These are phyloP conservation scores for Larix sibirica DNA, from an alignment of 83 land plant species.

Conservation along the genomic window DNA sequence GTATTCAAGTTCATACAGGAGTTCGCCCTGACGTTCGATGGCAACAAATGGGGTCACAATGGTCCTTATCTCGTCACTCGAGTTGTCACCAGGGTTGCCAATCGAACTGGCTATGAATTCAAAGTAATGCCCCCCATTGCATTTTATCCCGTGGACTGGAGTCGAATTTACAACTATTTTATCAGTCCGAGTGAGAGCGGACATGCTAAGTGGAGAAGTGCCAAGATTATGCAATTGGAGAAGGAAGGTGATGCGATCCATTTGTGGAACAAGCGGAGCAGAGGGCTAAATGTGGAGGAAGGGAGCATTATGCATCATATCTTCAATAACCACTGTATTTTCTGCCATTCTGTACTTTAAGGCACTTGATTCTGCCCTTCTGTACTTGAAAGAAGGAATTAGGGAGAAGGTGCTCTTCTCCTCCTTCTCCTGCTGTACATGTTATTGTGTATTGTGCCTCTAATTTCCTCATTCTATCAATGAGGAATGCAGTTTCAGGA, in stretches of 20 bases:
- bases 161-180: slow-evolving; percentile 42
- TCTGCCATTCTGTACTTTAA: slow-evolving; percentile 33
- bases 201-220: slow-evolving; percentile 39
- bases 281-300: slow-evolving; percentile 43
- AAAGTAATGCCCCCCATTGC: slow-evolving; percentile 54
- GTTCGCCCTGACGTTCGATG: slow-evolving; percentile 74
- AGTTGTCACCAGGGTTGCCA: slow-evolving; percentile 38
- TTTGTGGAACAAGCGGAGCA: slow-evolving; percentile 76
- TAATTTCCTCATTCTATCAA: too few relatives aligned
- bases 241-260: slow-evolving; percentile 55
- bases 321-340: slow-evolving; percentile 38
- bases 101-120: slow-evolving; percentile 23
- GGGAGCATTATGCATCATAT: slow-evolving; percentile 62
- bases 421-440: too few relatives aligned
- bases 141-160: slow-evolving; percentile 79
- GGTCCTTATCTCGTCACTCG: slow-evolving; percentile 49
- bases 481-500: too few relatives aligned
- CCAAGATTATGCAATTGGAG: slow-evolving; percentile 37
- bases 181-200: slow-evolving; percentile 15
- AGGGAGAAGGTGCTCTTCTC: slow-evolving; percentile 5
- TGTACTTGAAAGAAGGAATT: not conserved
- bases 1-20: slow-evolving; percentile 68
- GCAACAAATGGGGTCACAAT: slow-evolving; percentile 68
- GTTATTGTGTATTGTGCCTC: too few relatives aligned
- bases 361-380: too few relatives aligned